Percentiles rank a stretch among this genome's conserved stretches.
These are phyloP conservation scores for Barnettozyma botsteinii DNA, from an alignment of 805 yeast genomes.

Conservation along the genomic window DNA sequence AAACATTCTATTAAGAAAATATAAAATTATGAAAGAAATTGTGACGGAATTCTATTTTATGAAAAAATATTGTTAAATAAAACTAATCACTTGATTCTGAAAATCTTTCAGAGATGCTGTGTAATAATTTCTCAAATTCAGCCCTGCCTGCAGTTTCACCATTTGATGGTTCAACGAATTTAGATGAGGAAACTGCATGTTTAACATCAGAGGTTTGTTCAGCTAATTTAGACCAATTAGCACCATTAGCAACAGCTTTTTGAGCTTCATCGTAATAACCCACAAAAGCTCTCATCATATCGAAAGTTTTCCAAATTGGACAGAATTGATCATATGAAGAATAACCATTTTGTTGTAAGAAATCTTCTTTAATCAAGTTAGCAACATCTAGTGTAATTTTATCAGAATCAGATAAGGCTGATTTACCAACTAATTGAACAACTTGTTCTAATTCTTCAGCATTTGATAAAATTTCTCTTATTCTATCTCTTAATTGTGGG, in stretches of 20 bases:
- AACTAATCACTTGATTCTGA: constrained; percentile 90
- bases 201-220: constrained; percentile 88
- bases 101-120: constrained; percentile 80
- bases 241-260: constrained; percentile 90
- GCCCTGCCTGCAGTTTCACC: constrained; percentile 75
- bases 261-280: constrained; percentile 95
- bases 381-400: constrained; percentile 95
- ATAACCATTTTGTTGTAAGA: constrained; percentile 98
- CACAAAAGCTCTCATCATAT: constrained; percentile 95
- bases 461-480: constrained; percentile 89
- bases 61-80: neutral
- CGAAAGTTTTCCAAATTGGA: constrained; percentile 98
- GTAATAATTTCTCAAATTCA: constrained; percentile 72
- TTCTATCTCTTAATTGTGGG: constrained; percentile 83
- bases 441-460: constrained; percentile 99
- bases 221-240: constrained; percentile 86
- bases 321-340: constrained; percentile 98
- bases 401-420: constrained; percentile 94
- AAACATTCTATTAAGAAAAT: neutral
- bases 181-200: constrained; percentile 89
- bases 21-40: neutral
- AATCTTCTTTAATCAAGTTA: constrained; percentile 88
- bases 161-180: constrained; percentile 91
- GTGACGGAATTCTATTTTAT: no score
- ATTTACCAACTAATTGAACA: constrained; percentile 97